These are phyloP conservation scores for Iberis amara DNA, from an alignment of 441 rosid species.

Conservation along the genomic window DNA sequence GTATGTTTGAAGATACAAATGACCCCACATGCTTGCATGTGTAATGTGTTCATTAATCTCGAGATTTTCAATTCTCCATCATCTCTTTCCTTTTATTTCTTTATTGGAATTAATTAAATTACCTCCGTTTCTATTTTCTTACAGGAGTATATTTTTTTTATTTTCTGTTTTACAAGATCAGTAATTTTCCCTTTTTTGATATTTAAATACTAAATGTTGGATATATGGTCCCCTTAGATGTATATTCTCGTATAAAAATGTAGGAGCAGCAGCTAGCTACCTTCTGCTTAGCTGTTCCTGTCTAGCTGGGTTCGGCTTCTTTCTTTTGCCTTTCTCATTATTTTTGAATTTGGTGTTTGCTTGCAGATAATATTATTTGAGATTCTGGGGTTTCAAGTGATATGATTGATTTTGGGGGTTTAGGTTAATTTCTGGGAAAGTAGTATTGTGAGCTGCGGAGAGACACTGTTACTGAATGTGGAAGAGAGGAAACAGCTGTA, in stretches of 20 bases:
- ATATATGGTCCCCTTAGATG: conserved; percentile 29
- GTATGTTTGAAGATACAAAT: conserved; percentile 47
- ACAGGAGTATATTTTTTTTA: conserved; percentile 11
- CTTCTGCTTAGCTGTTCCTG: conserved; percentile 35
- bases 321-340: not conserved
- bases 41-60: conserved; percentile 33
- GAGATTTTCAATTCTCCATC: conserved; percentile 31
- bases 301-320: conserved; percentile 21
- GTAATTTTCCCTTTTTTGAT: conserved; percentile 7
- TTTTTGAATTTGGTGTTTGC: conserved; percentile 25
- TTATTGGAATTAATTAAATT: not conserved
- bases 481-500: conserved; percentile 16
- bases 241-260: conserved; percentile 30
- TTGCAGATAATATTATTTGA: conserved; percentile 23
- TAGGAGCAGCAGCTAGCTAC: conserved; percentile 34
- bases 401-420: not conserved
- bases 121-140: too few species aligned
- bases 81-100: conserved; percentile 22
- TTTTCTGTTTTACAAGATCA: conserved; percentile 27
- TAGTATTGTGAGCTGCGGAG: conserved; percentile 7
- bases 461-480: conserved; percentile 1
- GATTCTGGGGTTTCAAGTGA: conserved; percentile 17
- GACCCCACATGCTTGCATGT: conserved; percentile 46
- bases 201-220: not conserved
- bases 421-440: conserved; percentile 12